Percentiles rank a stretch among this genome's conserved stretches.
These are phyloP conservation scores for Aphanomyces stellatus DNA, from an alignment of 352 stramenopile species.

Conservation along the genomic window DNA sequence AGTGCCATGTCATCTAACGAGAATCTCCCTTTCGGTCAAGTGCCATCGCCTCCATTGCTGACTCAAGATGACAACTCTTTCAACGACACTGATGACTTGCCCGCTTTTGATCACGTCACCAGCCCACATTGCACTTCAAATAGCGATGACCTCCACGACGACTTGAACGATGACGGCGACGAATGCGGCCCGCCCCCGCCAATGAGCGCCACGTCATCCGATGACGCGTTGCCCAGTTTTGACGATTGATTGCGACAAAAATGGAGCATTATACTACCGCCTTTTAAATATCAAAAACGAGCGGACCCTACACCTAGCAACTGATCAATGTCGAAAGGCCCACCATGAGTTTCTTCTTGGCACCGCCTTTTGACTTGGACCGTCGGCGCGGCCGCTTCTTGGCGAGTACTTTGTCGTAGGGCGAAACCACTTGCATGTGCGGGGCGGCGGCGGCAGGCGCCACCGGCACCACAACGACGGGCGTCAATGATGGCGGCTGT, in stretches of 20 bases:
- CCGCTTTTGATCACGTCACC: not conserved
- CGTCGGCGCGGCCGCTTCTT: conserved; percentile 12
- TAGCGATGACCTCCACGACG: not conserved
- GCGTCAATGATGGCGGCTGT: not conserved
- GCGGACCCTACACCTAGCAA: not conserved
- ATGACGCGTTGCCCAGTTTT: not conserved
- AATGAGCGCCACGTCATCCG: no score
- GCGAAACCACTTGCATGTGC: not conserved
- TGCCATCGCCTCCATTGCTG: no score
- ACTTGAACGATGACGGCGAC: not conserved
- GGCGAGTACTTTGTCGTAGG: not conserved
- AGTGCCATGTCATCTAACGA: no score
- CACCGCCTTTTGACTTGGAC: not conserved
- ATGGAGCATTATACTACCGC: no score
- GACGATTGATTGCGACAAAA: not conserved
- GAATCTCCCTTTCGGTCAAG: no score
- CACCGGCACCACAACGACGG: not conserved
- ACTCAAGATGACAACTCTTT: no score
- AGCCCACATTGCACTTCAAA: not conserved
- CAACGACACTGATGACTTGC: no score
- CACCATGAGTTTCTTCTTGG: conserved; percentile 5
- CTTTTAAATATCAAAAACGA: no score
- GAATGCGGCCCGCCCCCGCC: not conserved
- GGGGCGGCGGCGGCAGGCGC: not conserved
- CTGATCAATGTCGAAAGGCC: not conserved